A percentile compares a stretch with the other conserved stretches of the same genome.
These are phyloP conservation scores for Aspergillus sp. DNA, from an alignment of 2,329 filamentous ascomycete genomes.

Conservation along the genomic window DNA sequence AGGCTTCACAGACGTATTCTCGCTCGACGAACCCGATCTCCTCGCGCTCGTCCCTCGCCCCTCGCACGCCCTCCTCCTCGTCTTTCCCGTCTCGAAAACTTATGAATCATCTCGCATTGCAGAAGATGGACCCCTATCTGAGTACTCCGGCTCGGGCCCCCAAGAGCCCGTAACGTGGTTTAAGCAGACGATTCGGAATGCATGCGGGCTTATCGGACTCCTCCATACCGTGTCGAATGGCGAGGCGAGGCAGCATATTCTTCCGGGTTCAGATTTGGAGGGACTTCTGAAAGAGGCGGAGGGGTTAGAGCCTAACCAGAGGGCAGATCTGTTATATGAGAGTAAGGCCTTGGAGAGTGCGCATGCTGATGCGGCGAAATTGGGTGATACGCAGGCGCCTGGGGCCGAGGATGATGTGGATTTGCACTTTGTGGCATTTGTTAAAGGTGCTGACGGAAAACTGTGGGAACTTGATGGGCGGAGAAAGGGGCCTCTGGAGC, in stretches of 20 bases:
- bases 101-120: conserved; percentile 75
- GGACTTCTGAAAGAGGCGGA: conserved; percentile 69
- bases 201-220: conserved; percentile 86
- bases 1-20: conserved; percentile 87
- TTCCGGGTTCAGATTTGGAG: conserved; percentile 46
- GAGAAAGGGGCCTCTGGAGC: conserved; percentile 70
- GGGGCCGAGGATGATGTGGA: conserved; percentile 79
- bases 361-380: conserved; percentile 72
- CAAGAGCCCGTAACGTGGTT: conserved; percentile 86
- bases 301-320: conserved; percentile 63
- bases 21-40: conserved; percentile 79
- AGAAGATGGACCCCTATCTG: conserved; percentile 65
- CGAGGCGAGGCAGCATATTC: conserved; percentile 62
- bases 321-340: conserved; percentile 74
- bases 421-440: conserved; percentile 94
- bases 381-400: conserved; percentile 78
- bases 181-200: conserved; percentile 90
- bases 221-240: conserved; percentile 83
- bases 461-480: conserved; percentile 81
- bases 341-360: conserved; percentile 73
- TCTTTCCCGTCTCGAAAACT: conserved; percentile 78
- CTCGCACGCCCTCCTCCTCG: conserved; percentile 81
- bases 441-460: conserved; percentile 69
- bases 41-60: conserved; percentile 86
- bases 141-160: conserved; percentile 68